phyloP scores from a whole-genome alignment of 1,139 yeast genomes.

The Zygosaccharomyces sapae region DNA sequence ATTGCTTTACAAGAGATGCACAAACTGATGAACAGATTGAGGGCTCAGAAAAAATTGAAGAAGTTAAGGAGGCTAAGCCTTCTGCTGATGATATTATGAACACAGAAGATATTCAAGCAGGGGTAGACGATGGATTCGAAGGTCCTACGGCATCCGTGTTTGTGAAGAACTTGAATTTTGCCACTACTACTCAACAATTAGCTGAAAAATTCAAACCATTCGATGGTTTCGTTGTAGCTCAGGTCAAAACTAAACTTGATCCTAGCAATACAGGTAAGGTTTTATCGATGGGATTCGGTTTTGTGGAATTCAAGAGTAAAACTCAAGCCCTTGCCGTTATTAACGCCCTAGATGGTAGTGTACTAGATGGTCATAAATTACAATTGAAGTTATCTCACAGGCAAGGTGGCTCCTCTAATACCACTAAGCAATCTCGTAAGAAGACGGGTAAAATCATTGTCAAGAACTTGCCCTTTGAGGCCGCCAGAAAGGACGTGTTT shows the following conservation, averaged over 20 bases:
- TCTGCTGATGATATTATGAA: slow-evolving; percentile 45
- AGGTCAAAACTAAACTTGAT: slow-evolving; percentile 85
- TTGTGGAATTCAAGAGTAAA: slow-evolving; percentile 78
- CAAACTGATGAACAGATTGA: slow-evolving; percentile 24
- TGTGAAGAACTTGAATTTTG: slow-evolving; percentile 85
- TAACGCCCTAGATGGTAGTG: slow-evolving; percentile 66
- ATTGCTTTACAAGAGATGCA: slow-evolving; percentile 64
- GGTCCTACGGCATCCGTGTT: slow-evolving; percentile 84
- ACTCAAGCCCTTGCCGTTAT: slow-evolving; percentile 79
- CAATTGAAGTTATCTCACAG: slow-evolving; percentile 87
- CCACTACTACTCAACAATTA: slow-evolving; percentile 61
- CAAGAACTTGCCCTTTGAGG: slow-evolving; percentile 96
- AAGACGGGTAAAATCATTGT: slow-evolving; percentile 75
- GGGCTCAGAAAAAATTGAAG: slow-evolving; percentile 37
- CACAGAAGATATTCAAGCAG: slow-evolving; percentile 28
- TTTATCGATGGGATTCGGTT: slow-evolving; percentile 96
- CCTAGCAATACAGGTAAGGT: slow-evolving; percentile 62
- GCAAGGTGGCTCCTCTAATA: slow-evolving; percentile 40
- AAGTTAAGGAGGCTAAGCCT: slow-evolving; percentile 43
- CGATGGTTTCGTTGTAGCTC: slow-evolving; percentile 77
- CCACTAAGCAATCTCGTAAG: slow-evolving; percentile 28
- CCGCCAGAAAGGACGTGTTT: slow-evolving; percentile 84
- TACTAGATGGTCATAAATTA: slow-evolving; percentile 83
- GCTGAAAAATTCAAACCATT: slow-evolving; percentile 60
- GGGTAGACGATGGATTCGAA: slow-evolving; percentile 41